These are phyloP conservation scores for Argentina anserina DNA, from an alignment of 306 rosid genomes.

Conservation along the genomic window DNA sequence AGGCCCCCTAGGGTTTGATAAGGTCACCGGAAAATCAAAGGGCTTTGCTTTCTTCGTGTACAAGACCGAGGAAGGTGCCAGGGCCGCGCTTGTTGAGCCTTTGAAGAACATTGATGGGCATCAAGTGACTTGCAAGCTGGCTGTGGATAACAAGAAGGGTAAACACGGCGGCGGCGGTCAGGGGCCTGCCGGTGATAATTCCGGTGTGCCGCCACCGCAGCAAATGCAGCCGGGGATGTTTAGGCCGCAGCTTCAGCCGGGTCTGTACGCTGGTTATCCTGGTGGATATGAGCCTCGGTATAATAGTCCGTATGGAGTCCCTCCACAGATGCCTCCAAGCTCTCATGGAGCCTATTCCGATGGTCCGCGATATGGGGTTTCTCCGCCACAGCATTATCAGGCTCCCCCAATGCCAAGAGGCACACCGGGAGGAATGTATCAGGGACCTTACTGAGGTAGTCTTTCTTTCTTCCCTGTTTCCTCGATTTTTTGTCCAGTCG, in stretches of 20 bases:
- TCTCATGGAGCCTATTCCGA: slow-evolving; percentile 57
- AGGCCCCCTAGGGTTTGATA: slow-evolving; percentile 68
- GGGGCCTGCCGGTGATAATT: slow-evolving; percentile 30
- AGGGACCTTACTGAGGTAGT: slow-evolving; percentile 64
- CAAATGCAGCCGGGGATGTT: slow-evolving; percentile 30
- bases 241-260: slow-evolving; percentile 36
- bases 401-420: slow-evolving; percentile 48
- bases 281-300: slow-evolving; percentile 50
- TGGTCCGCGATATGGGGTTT: slow-evolving; percentile 36
- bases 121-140: slow-evolving; percentile 58
- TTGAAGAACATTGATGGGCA: slow-evolving; percentile 60
- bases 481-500: not conserved
- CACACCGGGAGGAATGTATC: slow-evolving; percentile 69
- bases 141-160: slow-evolving; percentile 38
- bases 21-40: slow-evolving; percentile 57
- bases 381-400: slow-evolving; percentile 38
- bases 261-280: slow-evolving; percentile 44
- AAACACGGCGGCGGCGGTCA: slow-evolving; percentile 36
- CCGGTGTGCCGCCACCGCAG: slow-evolving; percentile 2
- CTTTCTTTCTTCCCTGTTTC: not conserved
- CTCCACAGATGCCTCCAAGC: slow-evolving; percentile 42
- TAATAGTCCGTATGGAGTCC: slow-evolving; percentile 38
- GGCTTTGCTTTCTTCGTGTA: slow-evolving; percentile 70
- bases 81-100: slow-evolving; percentile 50
- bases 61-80: slow-evolving; percentile 61